These are phyloP conservation scores for Vitis rupestris DNA, from an alignment of 164 flowering plant species.

Conservation along the genomic window DNA sequence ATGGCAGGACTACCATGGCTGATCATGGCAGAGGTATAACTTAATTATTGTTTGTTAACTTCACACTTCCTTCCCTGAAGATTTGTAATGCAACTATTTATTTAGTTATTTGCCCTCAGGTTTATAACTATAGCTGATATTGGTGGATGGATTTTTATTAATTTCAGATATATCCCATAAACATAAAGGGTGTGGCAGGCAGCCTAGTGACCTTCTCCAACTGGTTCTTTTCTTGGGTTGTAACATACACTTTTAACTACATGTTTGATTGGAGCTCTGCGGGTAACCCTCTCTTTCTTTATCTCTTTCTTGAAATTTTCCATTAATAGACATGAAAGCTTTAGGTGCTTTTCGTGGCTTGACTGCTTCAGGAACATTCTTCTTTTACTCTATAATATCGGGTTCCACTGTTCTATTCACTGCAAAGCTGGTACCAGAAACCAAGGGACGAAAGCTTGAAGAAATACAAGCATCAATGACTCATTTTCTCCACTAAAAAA, in stretches of 20 bases:
- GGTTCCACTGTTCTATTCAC: neutral
- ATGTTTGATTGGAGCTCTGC: neutral
- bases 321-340: too few relatives aligned
- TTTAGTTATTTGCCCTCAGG: too few relatives aligned
- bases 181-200: constrained; percentile 34
- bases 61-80: too few relatives aligned
- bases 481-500: neutral
- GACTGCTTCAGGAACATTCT: neutral
- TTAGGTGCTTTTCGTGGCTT: too few relatives aligned
- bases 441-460: constrained; percentile 7
- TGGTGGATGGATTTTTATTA: neutral
- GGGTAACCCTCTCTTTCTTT: neutral
- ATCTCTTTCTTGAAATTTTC: neutral
- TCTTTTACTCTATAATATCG: neutral
- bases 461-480: neutral
- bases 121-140: too few relatives aligned
- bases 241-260: constrained; percentile 4
- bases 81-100: too few relatives aligned
- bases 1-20: constrained; percentile 10
- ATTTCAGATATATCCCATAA: constrained; percentile 34
- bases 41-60: neutral
- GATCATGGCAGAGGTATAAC: constrained; percentile 11
- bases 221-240: constrained; percentile 28
- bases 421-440: constrained; percentile 6
- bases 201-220: constrained; percentile 28